Conservation (phyloP, 2,329 filamentous ascomycete genomes). For the Arthroderma sp. region DNA sequence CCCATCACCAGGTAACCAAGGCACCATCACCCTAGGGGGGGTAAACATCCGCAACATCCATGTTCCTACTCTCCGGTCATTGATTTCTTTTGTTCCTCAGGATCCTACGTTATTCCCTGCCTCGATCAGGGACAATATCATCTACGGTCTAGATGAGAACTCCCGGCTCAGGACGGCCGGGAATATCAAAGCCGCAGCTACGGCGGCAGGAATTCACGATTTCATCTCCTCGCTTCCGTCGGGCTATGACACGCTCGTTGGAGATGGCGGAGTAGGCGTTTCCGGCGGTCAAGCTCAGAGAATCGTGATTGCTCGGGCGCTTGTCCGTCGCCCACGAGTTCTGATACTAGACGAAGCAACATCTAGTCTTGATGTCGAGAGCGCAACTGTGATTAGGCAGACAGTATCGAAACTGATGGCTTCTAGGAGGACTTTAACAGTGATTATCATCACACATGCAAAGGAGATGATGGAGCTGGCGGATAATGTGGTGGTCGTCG, state of each 20-base stretch:
- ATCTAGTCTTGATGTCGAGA: slow-evolving; percentile 61
- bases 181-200: slow-evolving; percentile 44
- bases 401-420: slow-evolving; percentile 47
- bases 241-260: slow-evolving; percentile 61
- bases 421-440: slow-evolving; percentile 42
- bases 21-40: slow-evolving; percentile 42
- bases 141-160: slow-evolving; percentile 55
- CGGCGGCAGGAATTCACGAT: slow-evolving; percentile 54
- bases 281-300: slow-evolving; percentile 77
- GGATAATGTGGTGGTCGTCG: slow-evolving; percentile 57
- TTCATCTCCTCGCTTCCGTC: slow-evolving; percentile 61
- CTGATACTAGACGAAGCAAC: slow-evolving; percentile 82
- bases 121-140: slow-evolving; percentile 45
- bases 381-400: slow-evolving; percentile 50
- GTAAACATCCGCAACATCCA: slow-evolving; percentile 49
- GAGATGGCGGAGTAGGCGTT: slow-evolving; percentile 60
- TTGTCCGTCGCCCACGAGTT: slow-evolving; percentile 58
- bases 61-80: slow-evolving; percentile 46
- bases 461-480: slow-evolving; percentile 77
- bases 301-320: slow-evolving; percentile 65
- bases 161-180: slow-evolving; percentile 39
- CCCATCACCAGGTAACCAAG: slow-evolving; percentile 16
- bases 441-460: slow-evolving; percentile 72
- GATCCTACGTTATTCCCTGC: slow-evolving; percentile 48
- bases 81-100: slow-evolving; percentile 51